These are phyloP conservation scores for Cenchrus fungigraminus DNA, from an alignment of 176 grass and related monocot species.

Conservation along the genomic window DNA sequence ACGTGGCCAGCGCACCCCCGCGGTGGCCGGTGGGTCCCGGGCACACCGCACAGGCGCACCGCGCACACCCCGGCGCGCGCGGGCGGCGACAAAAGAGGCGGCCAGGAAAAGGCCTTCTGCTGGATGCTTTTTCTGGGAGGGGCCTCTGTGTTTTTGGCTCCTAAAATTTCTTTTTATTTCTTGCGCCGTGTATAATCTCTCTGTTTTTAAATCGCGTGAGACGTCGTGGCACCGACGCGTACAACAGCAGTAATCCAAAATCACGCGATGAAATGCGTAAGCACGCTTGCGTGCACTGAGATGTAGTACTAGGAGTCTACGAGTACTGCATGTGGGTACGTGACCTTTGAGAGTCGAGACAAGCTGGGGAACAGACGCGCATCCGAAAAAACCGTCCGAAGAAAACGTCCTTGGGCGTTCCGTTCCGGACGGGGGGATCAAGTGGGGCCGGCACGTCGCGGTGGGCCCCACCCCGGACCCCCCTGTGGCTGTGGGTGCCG, in stretches of 20 bases:
- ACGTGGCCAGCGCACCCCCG: conserved; percentile 67
- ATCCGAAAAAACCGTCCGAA: neutral
- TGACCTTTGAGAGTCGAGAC: too few species aligned
- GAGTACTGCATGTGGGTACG: too few species aligned
- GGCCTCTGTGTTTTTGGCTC: neutral
- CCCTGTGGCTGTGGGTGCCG: neutral
- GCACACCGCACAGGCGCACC: too few species aligned
- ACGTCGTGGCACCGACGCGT: too few species aligned
- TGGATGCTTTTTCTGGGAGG: neutral
- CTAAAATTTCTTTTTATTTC: too few species aligned
- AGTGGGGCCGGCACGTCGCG: neutral
- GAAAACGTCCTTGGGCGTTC: neutral
- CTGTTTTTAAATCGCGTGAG: too few species aligned
- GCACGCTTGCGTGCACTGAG: too few species aligned
- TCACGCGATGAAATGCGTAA: too few species aligned
- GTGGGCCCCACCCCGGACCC: neutral
- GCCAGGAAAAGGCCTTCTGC: neutral
- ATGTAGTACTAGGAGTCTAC: too few species aligned
- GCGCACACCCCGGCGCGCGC: neutral
- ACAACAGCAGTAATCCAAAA: too few species aligned
- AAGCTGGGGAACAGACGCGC: too few species aligned
- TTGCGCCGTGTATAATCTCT: too few species aligned
- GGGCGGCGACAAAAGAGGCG: neutral
- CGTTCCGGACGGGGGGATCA: neutral
- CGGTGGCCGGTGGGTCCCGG: neutral